Evolutionary conservation across 2,329 filamentous ascomycete genomes (phyloP).

Genomic region (Torrubiellomyces zombiae): DNA sequence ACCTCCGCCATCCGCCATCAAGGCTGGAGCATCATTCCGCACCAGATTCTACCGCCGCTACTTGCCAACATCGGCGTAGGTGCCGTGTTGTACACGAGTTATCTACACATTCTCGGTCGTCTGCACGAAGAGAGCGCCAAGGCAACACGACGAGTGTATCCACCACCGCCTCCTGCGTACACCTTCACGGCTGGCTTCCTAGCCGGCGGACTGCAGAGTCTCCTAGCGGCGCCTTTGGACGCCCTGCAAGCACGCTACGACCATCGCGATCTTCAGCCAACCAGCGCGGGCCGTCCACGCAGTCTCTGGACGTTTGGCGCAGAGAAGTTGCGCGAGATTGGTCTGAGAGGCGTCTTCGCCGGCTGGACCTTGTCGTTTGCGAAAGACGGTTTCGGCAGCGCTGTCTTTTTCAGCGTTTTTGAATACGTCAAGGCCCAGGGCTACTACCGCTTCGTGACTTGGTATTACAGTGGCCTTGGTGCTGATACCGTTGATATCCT

Average conservation of each 20-base stretch:
- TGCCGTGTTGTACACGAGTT: constrained; percentile 59
- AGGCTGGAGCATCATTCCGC: constrained; percentile 58
- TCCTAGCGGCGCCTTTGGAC: constrained; percentile 59
- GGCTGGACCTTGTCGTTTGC: constrained; percentile 53
- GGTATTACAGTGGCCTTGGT: constrained; percentile 47
- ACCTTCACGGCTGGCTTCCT: constrained; percentile 56
- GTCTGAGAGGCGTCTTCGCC: constrained; percentile 54
- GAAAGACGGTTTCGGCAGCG: constrained; percentile 54
- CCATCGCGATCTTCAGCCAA: constrained; percentile 29
- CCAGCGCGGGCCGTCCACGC: constrained; percentile 25
- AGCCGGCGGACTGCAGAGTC: constrained; percentile 51
- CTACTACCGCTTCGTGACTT: constrained; percentile 52
- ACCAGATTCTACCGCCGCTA: constrained; percentile 61
- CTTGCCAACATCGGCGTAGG: constrained; percentile 60
- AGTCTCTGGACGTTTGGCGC: constrained; percentile 60
- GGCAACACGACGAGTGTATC: constrained; percentile 47
- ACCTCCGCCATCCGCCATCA: constrained; percentile 50
- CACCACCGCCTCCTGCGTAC: constrained; percentile 43
- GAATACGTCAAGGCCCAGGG: constrained; percentile 61
- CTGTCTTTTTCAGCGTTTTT: constrained; percentile 58
- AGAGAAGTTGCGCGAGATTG: constrained; percentile 51
- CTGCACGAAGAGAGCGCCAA: constrained; percentile 47
- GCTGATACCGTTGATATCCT: constrained; percentile 33
- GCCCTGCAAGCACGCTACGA: constrained; percentile 61
- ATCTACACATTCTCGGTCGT: constrained; percentile 49